Evolutionary conservation across 495 filamentous ascomycete species (phyloP), one percentile per base, ranked within the genome.

Genomic region (Apodospora peruviana): DNA sequence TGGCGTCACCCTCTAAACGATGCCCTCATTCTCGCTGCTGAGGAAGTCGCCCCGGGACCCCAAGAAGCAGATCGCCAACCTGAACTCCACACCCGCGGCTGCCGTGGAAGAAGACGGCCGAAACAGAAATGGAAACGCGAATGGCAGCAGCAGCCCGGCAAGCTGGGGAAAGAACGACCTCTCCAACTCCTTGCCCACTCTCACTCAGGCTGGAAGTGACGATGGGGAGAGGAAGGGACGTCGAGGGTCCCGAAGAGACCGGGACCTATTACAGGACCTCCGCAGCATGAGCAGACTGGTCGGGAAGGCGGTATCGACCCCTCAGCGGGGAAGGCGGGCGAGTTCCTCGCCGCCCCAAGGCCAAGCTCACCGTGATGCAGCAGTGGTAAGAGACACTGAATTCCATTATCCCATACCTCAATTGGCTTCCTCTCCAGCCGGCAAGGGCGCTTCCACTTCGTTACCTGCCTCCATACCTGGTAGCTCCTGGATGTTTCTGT

Each of bases 241-340:
- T 27, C 59, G 60, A 40, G 55, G 57, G 10, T 63, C 65, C 14
- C 68, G 65, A 39, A 56, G 62, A 46, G 62, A 69, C 16, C 46
- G 62, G 45, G 62, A 69, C 16, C 46, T 69, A 49, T 61, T 74
- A 32, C 57, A 68, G 21, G 62, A 55, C 18, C 54, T 66, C 37
- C 55, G 58, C 22, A 58, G 48, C 34, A 32, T 7, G n/a, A n/a
- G n/a, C n/a, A 50, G 64, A 53, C 23, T 63, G 45, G 37, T 58
- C 42, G 48, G 60, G 50, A 64, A 50, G 47, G 51, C 45, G 41
- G 21, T 59, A 44, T 21, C 54, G 52, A 53, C 62, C 55, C 49
- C 52, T 60, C 60, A 58, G 62, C 59, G 61, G 59, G 61, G 59
- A 53, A 56, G 45, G 51, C 20, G 36, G 23, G 36, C 42, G 22